Evolutionary conservation across 495 filamentous ascomycete species (phyloP).

Genomic region (Polyplosphaeria fusca): DNA sequence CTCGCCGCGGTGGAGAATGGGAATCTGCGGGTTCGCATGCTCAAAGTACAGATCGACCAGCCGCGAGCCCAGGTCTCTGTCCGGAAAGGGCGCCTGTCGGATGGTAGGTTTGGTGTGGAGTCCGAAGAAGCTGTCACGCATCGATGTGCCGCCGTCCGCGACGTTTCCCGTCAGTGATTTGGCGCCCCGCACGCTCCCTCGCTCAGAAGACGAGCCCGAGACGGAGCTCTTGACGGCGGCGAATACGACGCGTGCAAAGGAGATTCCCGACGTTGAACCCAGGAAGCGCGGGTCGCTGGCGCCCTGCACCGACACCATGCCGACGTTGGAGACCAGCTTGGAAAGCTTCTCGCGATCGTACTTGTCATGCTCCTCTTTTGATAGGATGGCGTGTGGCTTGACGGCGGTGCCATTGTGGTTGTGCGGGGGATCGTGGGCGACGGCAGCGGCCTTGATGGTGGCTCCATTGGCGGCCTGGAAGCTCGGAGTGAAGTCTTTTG

Average conservation of each 20-base stretch:
- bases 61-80: slow-evolving; percentile 63
- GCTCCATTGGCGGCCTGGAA: slow-evolving; percentile 19
- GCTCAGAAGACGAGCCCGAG: slow-evolving; percentile 53
- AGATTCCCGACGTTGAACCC: slow-evolving; percentile 85
- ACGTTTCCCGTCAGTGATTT: slow-evolving; percentile 25
- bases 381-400: slow-evolving; percentile 32
- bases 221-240: slow-evolving; percentile 89
- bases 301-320: slow-evolving; percentile 71
- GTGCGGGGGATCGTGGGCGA: not conserved
- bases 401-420: slow-evolving; percentile 9
- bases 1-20: slow-evolving; percentile 80
- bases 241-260: slow-evolving; percentile 91
- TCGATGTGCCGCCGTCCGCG: slow-evolving; percentile 53
- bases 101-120: slow-evolving; percentile 86
- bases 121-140: slow-evolving; percentile 94
- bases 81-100: slow-evolving; percentile 79
- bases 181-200: slow-evolving; percentile 44
- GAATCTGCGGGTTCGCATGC: slow-evolving; percentile 92
- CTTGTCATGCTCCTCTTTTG: slow-evolving; percentile 41
- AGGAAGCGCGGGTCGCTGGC: slow-evolving; percentile 76
- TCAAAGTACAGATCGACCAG: slow-evolving; percentile 87
- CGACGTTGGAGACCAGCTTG: slow-evolving; percentile 73
- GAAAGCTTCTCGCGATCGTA: slow-evolving; percentile 64
- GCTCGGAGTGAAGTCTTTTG: slow-evolving; percentile 69
- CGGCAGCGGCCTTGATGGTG: slow-evolving; percentile 5